Evolutionary conservation across 305 asterid genomes (phyloP), one percentile per base, ranked within the genome.

Genomic region (Rubia tinctorum): DNA sequence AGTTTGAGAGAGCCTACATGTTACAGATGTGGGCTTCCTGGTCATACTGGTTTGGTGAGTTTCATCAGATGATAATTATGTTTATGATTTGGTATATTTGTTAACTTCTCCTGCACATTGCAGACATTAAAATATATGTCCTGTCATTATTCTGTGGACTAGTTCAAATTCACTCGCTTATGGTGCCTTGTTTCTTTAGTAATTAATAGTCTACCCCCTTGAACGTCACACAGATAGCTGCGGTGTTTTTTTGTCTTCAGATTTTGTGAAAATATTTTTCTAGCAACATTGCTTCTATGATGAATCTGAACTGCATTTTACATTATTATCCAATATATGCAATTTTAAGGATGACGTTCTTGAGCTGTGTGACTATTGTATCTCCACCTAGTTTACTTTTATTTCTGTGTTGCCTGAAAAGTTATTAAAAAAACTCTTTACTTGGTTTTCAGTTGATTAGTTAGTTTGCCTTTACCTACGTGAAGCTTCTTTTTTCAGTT

Each of bases 11-110:
- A 77, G 67, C 77, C 85, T 80, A 87, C 99, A 63, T 95, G 98
- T 79, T 95, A 92, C 81, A 85, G 87, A 82, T 95, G 99, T 84
- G 99, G 99, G 78, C 88, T 75, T 62, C 78, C 84, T 2, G 99
- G 99, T 75, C 99, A 95, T 84, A 89, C 91, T 72, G 98, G 99
- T 78, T 76, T 86, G 97, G 99, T 95, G 78, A 88, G 98, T 88
- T 71, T 12, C 56, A 34, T 34, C 23, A 58, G 74, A 79, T 71
- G 45, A 68, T 15, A 43, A 61, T 69, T 12, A 76, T 12, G 43
- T 60, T 39, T 64, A 2, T 77, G 42, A n/a, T 30, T 58, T 66
- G 23, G 17, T 25, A 72, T 59, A 23, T 17, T 12, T 25, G 0
- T 18, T 37, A 8, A 17, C 9, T 39, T 17, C 27, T 66, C 51